These are phyloP conservation scores for Myxozyma monticola DNA, from an alignment of 805 yeast species.

Conservation along the genomic window DNA sequence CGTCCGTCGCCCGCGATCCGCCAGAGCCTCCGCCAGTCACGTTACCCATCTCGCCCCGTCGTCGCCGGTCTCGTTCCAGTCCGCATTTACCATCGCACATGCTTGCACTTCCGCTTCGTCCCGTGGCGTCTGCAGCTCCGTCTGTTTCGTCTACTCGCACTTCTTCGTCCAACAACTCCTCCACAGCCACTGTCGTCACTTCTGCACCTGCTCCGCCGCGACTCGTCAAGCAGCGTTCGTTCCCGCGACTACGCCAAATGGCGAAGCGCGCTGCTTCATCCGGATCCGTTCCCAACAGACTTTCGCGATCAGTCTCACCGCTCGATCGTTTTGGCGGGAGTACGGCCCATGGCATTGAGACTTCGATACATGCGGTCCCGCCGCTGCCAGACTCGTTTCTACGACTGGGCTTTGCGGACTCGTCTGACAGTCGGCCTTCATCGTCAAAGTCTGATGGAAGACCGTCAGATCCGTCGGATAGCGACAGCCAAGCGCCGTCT, in stretches of 20 bases:
- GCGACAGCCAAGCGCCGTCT: too few relatives aligned
- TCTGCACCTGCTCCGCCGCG: neutral
- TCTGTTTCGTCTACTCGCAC: too few relatives aligned
- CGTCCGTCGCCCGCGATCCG: slow-evolving; percentile 5
- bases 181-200: neutral
- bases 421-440: too few relatives aligned
- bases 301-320: slow-evolving; percentile 18
- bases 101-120: too few relatives aligned
- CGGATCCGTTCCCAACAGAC: neutral
- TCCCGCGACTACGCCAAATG: slow-evolving; percentile 16
- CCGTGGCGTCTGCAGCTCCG: too few relatives aligned
- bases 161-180: neutral
- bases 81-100: too few relatives aligned
- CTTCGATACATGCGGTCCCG: slow-evolving; percentile 2
- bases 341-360: neutral
- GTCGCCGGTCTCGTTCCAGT: too few relatives aligned
- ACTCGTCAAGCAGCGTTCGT: slow-evolving; percentile 7
- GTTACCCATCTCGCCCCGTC: slow-evolving; percentile 13
- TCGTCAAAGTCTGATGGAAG: too few relatives aligned
- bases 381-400: slow-evolving; percentile 4
- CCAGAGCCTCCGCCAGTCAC: slow-evolving; percentile 5
- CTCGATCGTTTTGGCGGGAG: slow-evolving; percentile 1
- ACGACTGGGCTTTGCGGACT: too few relatives aligned
- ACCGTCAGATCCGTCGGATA: too few relatives aligned
- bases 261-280: slow-evolving; percentile 2